Evolutionary conservation across 163 green algal genomes (phyloP).

Genomic region (Chlamydomonas reinhardtii): DNA sequence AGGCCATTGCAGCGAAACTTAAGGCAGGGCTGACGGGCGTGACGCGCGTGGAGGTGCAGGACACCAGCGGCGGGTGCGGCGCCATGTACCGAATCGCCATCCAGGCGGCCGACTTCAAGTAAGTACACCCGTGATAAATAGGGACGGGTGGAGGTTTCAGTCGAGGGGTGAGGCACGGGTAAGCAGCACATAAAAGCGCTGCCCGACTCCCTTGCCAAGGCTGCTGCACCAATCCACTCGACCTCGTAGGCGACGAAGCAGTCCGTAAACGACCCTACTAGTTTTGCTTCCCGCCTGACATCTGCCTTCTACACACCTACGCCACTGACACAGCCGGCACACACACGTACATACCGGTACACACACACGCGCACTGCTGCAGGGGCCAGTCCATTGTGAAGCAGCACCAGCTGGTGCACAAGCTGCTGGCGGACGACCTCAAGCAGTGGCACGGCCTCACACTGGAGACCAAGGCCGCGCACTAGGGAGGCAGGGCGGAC

Average conservation of each 20-base stretch:
- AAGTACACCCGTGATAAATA: not conserved
- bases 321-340: no score
- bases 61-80: slow-evolving; percentile 38
- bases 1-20: slow-evolving; percentile 41
- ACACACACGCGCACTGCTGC: no score
- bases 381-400: slow-evolving; percentile 53
- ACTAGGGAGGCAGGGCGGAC: not conserved
- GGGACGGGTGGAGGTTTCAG: no score
- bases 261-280: no score
- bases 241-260: no score
- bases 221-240: no score
- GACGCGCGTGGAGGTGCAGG: slow-evolving; percentile 37
- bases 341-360: no score
- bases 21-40: slow-evolving; percentile 5
- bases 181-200: no score
- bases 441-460: slow-evolving; percentile 48
- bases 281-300: no score
- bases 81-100: slow-evolving; percentile 55
- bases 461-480: not conserved
- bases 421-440: slow-evolving; percentile 46
- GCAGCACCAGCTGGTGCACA: slow-evolving; percentile 54
- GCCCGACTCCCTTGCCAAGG: no score
- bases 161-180: no score
- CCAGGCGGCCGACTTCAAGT: slow-evolving; percentile 56
- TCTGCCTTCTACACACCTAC: no score